phyloP scores from a whole-genome alignment of 371 early-diverging fungal species.

The Dichotomocladium elegans region DNA sequence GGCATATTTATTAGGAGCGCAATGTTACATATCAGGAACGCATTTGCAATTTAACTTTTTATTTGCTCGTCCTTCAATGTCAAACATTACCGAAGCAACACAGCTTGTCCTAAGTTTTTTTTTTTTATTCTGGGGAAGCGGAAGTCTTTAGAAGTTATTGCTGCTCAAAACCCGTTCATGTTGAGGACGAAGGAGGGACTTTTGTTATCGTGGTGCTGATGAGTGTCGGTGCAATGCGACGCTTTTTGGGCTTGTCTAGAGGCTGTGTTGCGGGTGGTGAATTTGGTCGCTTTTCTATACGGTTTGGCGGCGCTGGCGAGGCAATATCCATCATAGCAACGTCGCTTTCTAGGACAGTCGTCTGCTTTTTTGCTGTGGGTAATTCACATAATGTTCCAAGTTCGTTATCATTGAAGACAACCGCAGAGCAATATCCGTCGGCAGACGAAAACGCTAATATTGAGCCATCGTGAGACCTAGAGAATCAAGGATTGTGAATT shows the following conservation, averaged over 20 bases:
- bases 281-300: constrained; percentile 3
- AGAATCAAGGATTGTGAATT: neutral
- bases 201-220: constrained; percentile 13
- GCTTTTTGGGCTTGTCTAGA: constrained; percentile 14
- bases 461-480: constrained; percentile 71
- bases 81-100: too few relatives aligned
- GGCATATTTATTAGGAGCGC: too few relatives aligned
- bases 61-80: too few relatives aligned
- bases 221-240: constrained; percentile 36
- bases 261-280: neutral
- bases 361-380: neutral
- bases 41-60: too few relatives aligned
- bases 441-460: constrained; percentile 74
- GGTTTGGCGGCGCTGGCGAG: neutral
- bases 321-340: constrained; percentile 29
- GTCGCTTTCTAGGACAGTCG: constrained; percentile 1
- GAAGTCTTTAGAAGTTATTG: too few relatives aligned
- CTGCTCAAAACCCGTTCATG: too few relatives aligned
- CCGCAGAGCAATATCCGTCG: constrained; percentile 90
- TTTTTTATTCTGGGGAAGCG: too few relatives aligned
- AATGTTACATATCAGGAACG: too few relatives aligned
- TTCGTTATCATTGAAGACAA: constrained; percentile 66
- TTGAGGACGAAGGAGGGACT: neutral
- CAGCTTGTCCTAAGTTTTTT: too few relatives aligned
- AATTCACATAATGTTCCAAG: constrained; percentile 38